Percentiles rank a stretch among this genome's conserved stretches.
phyloP scores from a whole-genome alignment of 2,329 filamentous ascomycete genomes.

The Fusarium longipes region DNA sequence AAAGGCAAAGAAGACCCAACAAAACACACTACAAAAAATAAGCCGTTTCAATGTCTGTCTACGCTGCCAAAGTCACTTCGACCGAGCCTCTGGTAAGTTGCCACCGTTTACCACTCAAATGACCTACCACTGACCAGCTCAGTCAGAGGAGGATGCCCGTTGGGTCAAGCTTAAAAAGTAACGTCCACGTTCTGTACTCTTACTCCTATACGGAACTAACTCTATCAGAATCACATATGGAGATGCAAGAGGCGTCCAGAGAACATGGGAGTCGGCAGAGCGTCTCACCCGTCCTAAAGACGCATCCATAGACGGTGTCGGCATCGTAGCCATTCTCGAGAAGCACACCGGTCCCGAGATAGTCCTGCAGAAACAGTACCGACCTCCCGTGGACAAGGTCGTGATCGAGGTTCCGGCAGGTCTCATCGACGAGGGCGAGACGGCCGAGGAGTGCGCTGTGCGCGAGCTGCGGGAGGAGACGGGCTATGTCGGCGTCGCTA shows the following conservation, averaged over 20 bases:
- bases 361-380: conserved; percentile 74
- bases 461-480: conserved; percentile 75
- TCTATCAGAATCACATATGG: conserved; percentile 68
- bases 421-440: conserved; percentile 71
- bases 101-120: fast-evolving
- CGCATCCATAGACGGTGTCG: conserved; percentile 76
- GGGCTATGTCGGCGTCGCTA: conserved; percentile 68
- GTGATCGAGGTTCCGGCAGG: conserved; percentile 74
- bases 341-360: conserved; percentile 65
- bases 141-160: conserved; percentile 64
- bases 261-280: conserved; percentile 79
- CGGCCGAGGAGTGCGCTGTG: conserved; percentile 69
- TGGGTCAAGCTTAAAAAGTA: conserved; percentile 72
- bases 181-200: conserved; percentile 22
- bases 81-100: conserved; percentile 58
- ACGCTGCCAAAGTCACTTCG: conserved; percentile 57
- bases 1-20: background rate
- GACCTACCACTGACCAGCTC: background rate
- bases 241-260: conserved; percentile 67
- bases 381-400: conserved; percentile 69
- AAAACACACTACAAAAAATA: background rate
- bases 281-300: conserved; percentile 73
- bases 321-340: conserved; percentile 76
- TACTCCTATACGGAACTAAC: background rate
- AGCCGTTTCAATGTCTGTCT: conserved; percentile 53